A percentile compares a stretch with the other conserved stretches of the same genome.
Evolutionary conservation across 768 basidiomycete species (phyloP).

Genomic region (Suillus occidentalis): DNA sequence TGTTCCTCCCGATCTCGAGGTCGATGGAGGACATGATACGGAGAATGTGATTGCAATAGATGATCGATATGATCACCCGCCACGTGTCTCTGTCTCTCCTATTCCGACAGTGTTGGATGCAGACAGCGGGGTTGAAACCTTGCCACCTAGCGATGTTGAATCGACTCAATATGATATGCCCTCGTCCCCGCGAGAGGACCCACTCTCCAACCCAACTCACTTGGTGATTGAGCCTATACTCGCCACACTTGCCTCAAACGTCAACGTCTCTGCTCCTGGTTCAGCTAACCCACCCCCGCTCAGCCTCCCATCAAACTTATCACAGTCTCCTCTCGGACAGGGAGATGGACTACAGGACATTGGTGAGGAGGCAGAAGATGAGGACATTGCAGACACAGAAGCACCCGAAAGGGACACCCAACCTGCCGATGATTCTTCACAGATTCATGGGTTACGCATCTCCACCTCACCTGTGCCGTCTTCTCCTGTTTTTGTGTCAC

Average conservation of each 20-base stretch:
- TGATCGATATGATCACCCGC: slow-evolving; percentile 17
- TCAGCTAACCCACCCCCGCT: slow-evolving; percentile 37
- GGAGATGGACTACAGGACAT: slow-evolving; percentile 53
- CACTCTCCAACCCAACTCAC: slow-evolving; percentile 3
- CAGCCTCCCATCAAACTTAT: slow-evolving; percentile 35
- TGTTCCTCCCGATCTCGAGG: slow-evolving; percentile 80
- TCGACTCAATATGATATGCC: slow-evolving; percentile 6
- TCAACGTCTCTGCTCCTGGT: slow-evolving; percentile 18
- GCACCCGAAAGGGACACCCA: slow-evolving; percentile 19
- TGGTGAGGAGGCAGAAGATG: slow-evolving; percentile 47
- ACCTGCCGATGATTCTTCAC: slow-evolving; percentile 25
- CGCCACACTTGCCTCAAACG: slow-evolving; percentile 30
- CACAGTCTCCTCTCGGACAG: slow-evolving; percentile 27
- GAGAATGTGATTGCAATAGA: slow-evolving; percentile 34
- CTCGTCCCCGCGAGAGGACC: slow-evolving; percentile 13
- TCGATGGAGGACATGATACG: slow-evolving; percentile 42
- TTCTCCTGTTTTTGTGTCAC: slow-evolving; percentile 24
- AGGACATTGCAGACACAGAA: slow-evolving; percentile 36
- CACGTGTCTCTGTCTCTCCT: slow-evolving; percentile 21
- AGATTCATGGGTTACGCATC: slow-evolving; percentile 61
- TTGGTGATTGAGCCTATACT: slow-evolving; percentile 54
- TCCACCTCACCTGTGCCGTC: slow-evolving; percentile 42
- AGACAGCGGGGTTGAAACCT: not conserved
- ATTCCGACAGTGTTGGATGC: slow-evolving; percentile 22
- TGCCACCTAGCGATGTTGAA: not conserved